phyloP scores from a whole-genome alignment of 805 yeast genomes.

The Cyberlindnera maritima region DNA sequence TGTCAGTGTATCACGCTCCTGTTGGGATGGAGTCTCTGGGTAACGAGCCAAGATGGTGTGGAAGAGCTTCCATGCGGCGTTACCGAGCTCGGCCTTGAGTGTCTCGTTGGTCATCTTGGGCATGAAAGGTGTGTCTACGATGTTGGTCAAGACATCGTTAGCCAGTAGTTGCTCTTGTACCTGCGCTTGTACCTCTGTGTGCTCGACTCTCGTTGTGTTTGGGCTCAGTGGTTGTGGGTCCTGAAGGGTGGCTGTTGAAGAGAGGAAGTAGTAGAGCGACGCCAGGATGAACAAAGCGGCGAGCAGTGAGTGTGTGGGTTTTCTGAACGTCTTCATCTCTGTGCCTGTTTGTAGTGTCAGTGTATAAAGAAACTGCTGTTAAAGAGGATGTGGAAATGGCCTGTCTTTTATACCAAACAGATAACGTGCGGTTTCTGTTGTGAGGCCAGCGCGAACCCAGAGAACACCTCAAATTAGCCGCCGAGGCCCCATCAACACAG shows the following conservation, averaged over 20 bases:
- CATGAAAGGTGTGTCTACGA: conserved; percentile 47
- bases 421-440: no score
- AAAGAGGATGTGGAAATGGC: no score
- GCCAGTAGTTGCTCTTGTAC: neutral
- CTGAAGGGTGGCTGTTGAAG: conserved; percentile 16
- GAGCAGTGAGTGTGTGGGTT: conserved; percentile 8
- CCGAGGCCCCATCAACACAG: neutral
- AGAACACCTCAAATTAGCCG: no score
- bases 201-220: conserved; percentile 33
- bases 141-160: neutral
- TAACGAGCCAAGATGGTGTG: conserved; percentile 92
- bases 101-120: conserved; percentile 91
- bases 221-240: conserved; percentile 29
- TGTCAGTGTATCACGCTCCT: conserved; percentile 60
- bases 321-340: conserved; percentile 12
- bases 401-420: no score
- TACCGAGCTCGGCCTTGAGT: conserved; percentile 78
- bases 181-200: neutral
- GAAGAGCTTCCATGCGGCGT: conserved; percentile 86
- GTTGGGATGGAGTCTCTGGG: conserved; percentile 73
- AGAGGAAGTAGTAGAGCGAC: conserved; percentile 18
- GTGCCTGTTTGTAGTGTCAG: neutral
- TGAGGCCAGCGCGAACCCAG: no score
- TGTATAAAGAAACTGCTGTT: no score
- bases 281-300: conserved; percentile 14